Percentiles rank a stretch among this genome's conserved stretches.
phyloP scores from a whole-genome alignment of 768 basidiomycete genomes.

The Pulveroboletus frians region DNA sequence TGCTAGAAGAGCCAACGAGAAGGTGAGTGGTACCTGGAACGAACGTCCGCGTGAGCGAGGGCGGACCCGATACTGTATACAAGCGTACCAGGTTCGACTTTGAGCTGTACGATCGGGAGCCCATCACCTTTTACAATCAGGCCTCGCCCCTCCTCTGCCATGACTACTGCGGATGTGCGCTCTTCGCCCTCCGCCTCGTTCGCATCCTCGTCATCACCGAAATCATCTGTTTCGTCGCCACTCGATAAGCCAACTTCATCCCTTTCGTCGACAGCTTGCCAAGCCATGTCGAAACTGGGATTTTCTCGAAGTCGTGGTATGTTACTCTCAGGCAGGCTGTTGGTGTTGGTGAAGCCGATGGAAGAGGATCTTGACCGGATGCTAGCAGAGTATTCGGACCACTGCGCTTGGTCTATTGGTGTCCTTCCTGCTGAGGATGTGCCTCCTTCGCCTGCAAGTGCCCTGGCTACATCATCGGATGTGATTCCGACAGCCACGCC shows the following conservation, averaged over 20 bases:
- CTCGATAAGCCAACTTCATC: constrained; percentile 60
- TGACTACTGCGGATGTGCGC: constrained; percentile 68
- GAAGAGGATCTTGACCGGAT: constrained; percentile 70
- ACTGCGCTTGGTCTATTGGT: constrained; percentile 59
- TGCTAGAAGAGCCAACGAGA: constrained; percentile 74
- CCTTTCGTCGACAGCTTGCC: constrained; percentile 68
- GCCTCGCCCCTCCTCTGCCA: constrained; percentile 83
- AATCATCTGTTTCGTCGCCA: constrained; percentile 46
- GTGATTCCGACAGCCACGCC: constrained; percentile 53
- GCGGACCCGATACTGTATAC: neutral
- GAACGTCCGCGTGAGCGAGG: constrained; percentile 1
- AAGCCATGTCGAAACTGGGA: constrained; percentile 71
- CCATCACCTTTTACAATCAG: constrained; percentile 72
- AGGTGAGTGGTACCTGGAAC: constrained; percentile 86
- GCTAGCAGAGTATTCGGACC: constrained; percentile 69
- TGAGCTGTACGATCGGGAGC: constrained; percentile 53
- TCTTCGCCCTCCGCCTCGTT: constrained; percentile 56
- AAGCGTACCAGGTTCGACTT: constrained; percentile 66
- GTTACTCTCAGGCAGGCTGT: constrained; percentile 36
- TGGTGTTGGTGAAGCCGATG: constrained; percentile 43
- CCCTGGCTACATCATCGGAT: constrained; percentile 59
- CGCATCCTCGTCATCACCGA: constrained; percentile 48
- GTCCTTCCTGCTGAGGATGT: constrained; percentile 44
- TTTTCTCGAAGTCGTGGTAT: constrained; percentile 51
- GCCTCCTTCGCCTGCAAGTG: constrained; percentile 50